Conservation (phyloP, 306 rosid species). For the Dalbergia cultrata region DNA sequence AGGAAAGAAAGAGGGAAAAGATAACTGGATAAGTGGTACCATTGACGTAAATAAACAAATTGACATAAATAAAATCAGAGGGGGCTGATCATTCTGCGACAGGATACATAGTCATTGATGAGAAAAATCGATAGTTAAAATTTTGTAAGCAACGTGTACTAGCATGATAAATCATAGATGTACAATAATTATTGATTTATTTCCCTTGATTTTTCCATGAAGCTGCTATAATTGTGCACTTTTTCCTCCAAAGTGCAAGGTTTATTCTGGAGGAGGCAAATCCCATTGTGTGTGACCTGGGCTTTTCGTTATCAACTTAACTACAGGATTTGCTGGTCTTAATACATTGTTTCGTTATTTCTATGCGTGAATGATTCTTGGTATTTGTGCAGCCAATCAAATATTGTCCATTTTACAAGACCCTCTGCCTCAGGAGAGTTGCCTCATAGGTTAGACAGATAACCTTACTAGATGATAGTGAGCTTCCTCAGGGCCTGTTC, state of each 20-base stretch:
- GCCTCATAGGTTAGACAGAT: constrained; percentile 45
- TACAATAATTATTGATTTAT: too few species aligned
- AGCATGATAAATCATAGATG: too few species aligned
- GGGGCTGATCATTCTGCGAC: constrained; percentile 20
- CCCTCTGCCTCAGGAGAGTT: constrained; percentile 52
- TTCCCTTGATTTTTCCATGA: too few species aligned
- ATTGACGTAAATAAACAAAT: neutral
- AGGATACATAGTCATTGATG: neutral
- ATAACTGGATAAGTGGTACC: neutral
- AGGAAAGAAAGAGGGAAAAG: constrained; percentile 11
- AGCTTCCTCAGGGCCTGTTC: constrained; percentile 45
- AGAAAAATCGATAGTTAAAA: too few species aligned
- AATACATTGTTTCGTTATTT: constrained; percentile 30
- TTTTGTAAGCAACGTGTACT: too few species aligned
- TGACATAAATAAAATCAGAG: constrained; percentile 33
- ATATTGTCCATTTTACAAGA: constrained; percentile 78
- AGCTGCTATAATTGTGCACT: too few species aligned
- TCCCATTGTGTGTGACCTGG: too few species aligned
- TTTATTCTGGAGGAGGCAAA: neutral
- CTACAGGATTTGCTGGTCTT: constrained; percentile 31
- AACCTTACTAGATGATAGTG: constrained; percentile 33
- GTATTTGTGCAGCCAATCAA: constrained; percentile 69
- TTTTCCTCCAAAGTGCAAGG: too few species aligned
- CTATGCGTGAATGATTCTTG: constrained; percentile 38
- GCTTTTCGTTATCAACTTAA: neutral